These are phyloP conservation scores for Thermothelomyces thermophilus DNA, from an alignment of 2,329 filamentous ascomycete species.

Conservation along the genomic window DNA sequence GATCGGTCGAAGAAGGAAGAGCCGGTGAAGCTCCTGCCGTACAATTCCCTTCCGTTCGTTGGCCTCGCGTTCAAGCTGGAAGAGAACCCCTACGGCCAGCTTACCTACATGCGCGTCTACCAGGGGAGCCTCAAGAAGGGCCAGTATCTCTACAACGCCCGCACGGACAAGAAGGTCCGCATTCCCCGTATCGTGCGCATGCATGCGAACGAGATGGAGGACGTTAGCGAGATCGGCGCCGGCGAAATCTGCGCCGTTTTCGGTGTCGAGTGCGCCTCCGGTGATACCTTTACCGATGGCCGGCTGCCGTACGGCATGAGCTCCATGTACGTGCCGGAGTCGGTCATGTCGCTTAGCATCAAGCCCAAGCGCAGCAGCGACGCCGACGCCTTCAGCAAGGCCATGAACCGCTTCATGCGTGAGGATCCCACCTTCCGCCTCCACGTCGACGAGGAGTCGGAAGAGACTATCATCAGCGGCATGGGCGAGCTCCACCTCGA, in stretches of 20 bases:
- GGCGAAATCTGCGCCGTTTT: constrained; percentile 99
- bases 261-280: constrained; percentile 93
- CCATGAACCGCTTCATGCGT: constrained; percentile 96
- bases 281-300: constrained; percentile 96
- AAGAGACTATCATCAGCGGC: constrained; percentile 95
- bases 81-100: constrained; percentile 96
- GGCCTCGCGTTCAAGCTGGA: constrained; percentile 97
- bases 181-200: constrained; percentile 96
- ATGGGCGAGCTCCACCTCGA: constrained; percentile 98
- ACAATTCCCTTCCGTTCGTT: constrained; percentile 89
- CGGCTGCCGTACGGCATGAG: constrained; percentile 90
- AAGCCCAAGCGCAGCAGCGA: constrained; percentile 92
- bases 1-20: constrained; percentile 75
- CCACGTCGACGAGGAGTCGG: constrained; percentile 82
- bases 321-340: constrained; percentile 96
- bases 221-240: constrained; percentile 83
- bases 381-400: constrained; percentile 91
- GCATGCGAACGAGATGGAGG: constrained; percentile 99
- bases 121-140: constrained; percentile 88
- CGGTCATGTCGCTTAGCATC: constrained; percentile 96
- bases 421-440: constrained; percentile 98
- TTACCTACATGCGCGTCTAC: constrained; percentile 98
- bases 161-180: constrained; percentile 92
- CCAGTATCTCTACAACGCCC: constrained; percentile 84
- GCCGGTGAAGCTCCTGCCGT: constrained; percentile 80